Evolutionary conservation across 148 eudicot species (phyloP).

Genomic region (Fagopyrum esculentum): DNA sequence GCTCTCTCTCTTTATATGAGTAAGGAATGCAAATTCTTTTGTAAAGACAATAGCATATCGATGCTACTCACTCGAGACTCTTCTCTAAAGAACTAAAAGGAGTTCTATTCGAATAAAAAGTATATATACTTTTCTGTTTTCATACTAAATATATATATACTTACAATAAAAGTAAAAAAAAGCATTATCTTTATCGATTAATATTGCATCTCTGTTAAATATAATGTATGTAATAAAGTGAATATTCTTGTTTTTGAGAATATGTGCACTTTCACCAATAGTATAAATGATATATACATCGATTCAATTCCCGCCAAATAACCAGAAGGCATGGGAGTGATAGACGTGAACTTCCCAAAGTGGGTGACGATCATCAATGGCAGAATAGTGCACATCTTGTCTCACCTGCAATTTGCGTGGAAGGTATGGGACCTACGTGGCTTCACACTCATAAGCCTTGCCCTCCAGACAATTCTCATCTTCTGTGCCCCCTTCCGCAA

Average conservation of each 20-base stretch:
- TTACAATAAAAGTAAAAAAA: no score
- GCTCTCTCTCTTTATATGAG: not conserved
- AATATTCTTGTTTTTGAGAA: no score
- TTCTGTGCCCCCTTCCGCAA: conserved; percentile 26
- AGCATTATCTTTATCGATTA: no score
- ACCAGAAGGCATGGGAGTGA: not conserved
- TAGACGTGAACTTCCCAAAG: not conserved
- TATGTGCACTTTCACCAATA: not conserved
- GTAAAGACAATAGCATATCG: not conserved
- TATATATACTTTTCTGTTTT: no score
- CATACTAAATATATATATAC: no score
- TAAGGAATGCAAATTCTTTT: not conserved
- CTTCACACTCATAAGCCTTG: conserved; percentile 25
- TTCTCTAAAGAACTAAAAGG: not conserved
- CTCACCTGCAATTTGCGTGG: conserved; percentile 10
- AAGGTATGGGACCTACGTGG: conserved; percentile 26
- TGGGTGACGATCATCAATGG: not conserved
- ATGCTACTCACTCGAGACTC: no score
- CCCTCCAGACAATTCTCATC: conserved; percentile 24
- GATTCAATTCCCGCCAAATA: not conserved
- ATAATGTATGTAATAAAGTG: no score
- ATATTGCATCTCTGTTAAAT: no score
- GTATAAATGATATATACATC: not conserved
- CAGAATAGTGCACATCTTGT: not conserved
- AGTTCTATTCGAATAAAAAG: no score